A percentile compares a stretch with the other conserved stretches of the same genome.
These are phyloP conservation scores for Mucor plumbeus DNA, from an alignment of 371 early-diverging fungal species.

Conservation along the genomic window DNA sequence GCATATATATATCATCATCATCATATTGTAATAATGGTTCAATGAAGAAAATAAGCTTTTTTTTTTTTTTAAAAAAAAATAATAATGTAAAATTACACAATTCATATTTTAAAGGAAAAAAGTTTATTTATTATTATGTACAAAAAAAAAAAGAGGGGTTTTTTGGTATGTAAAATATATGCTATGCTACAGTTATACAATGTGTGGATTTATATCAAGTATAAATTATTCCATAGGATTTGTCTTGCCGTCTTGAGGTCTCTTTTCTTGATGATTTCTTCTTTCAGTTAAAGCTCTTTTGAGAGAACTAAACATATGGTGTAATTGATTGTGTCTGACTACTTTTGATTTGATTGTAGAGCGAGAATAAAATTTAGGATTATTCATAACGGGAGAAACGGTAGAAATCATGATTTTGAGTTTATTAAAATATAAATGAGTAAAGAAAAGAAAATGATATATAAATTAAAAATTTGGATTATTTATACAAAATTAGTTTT, in stretches of 20 bases:
- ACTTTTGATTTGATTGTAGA: background rate
- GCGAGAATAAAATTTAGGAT: conserved; percentile 1
- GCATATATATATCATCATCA: no score
- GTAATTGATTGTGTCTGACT: background rate
- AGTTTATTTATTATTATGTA: background rate
- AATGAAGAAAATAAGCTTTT: no score
- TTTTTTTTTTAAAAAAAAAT: no score
- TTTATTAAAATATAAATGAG: background rate
- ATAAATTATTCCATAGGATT: conserved; percentile 41
- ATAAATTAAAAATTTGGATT: background rate
- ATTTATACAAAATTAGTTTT: conserved; percentile 13
- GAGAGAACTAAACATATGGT: background rate
- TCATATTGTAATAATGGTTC: no score
- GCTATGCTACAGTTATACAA: background rate
- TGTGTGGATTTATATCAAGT: background rate
- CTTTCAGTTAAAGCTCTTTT: conserved; percentile 11
- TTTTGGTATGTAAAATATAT: background rate
- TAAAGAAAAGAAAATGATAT: background rate
- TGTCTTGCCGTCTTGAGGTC: conserved; percentile 50
- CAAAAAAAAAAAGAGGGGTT: background rate
- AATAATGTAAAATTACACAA: no score
- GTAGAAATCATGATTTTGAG: background rate
- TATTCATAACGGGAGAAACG: background rate
- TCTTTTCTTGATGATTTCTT: conserved; percentile 32
- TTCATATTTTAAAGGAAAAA: no score